phyloP scores from a whole-genome alignment of 805 yeast genomes.

The Kuraishia capsulata region DNA sequence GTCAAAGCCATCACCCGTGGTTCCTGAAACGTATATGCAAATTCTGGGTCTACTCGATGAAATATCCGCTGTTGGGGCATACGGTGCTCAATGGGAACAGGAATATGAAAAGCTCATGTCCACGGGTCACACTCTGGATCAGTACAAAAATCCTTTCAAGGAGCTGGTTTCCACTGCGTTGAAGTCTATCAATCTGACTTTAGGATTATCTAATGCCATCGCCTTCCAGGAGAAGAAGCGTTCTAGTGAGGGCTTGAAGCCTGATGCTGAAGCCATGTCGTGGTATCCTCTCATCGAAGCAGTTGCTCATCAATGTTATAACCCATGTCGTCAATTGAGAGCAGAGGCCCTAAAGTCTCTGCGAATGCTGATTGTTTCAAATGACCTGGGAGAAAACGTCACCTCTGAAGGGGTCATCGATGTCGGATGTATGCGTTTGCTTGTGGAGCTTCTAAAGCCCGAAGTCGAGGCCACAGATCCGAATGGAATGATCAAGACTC shows the following conservation, averaged over 20 bases:
- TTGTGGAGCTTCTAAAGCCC: constrained; percentile 56
- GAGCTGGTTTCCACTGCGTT: constrained; percentile 50
- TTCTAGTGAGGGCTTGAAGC: constrained; percentile 8
- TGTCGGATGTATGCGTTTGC: constrained; percentile 64
- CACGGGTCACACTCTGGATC: constrained; percentile 33
- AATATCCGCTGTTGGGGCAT: constrained; percentile 71
- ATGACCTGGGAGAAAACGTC: constrained; percentile 24
- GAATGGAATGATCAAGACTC: constrained; percentile 54
- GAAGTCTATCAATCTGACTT: constrained; percentile 53
- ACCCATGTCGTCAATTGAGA: constrained; percentile 76
- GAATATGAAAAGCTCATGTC: constrained; percentile 37
- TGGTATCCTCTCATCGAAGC: constrained; percentile 69
- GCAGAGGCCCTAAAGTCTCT: constrained; percentile 54
- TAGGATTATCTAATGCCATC: constrained; percentile 33
- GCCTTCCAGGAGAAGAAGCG: constrained; percentile 18
- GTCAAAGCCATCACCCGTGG: constrained; percentile 24
- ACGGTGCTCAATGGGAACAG: constrained; percentile 71
- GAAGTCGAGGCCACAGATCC: constrained; percentile 55
- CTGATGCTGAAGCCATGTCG: constrained; percentile 13
- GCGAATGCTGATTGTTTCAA: constrained; percentile 38
- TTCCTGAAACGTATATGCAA: constrained; percentile 48
- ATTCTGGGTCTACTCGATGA: constrained; percentile 69
- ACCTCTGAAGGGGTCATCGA: constrained; percentile 55
- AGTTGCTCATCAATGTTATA: constrained; percentile 79
- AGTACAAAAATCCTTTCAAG: constrained; percentile 36